Base-by-base conservation (phyloP, 768 basidiomycete species). In the Trametes gibbosa region DNA sequence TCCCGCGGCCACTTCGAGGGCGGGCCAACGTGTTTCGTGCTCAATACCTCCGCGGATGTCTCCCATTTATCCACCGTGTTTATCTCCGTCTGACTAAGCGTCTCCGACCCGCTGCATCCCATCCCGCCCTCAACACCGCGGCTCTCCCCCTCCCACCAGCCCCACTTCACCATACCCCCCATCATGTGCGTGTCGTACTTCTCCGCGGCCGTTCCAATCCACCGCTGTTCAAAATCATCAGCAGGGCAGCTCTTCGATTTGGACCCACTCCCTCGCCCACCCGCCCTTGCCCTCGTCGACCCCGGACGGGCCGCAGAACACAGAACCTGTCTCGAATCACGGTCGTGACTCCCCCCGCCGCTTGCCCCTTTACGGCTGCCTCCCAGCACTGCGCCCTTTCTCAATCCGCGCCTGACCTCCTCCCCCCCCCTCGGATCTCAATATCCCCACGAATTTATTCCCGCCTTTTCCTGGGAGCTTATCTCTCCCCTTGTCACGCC, bases 401-500 rank as follows among this genome's bases (percentile, higher is more conserved):
- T 19, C 29, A 39, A 45, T 27, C 50, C 27, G 40, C 51, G 19
- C 32, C 48, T 34, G 39, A 24, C 50, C 17, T 32, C 13, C 40
- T 16, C 27, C 27, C 13, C 40, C 29, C 9, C 23, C 12, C 34
- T 35, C 37, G 41, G 32, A 10, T 43, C 39, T n/a, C 23, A 29
- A 53, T 24, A 10, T 10, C 29, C 29, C 29, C 4, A 4, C 29
- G 5, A 49, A 34, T 48, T 29, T 48, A 9, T 29, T 8, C 27
- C 2, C 21, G 37, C 24, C n/a, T 47, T 6, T 9, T 40, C 40
- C 39, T 35, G 27, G 46, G 41, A 41, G 43, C 50, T 52, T 58
- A 58, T 59, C 58, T 21, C 37, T 32, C 5, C 29, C 21, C n/a
- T n/a, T n/a, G 57, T 59, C 51, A 59, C 51, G 58, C 58, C 51